Evolutionary conservation across 306 rosid genomes (phyloP).

Genomic region (Begonia peltatifolia): DNA sequence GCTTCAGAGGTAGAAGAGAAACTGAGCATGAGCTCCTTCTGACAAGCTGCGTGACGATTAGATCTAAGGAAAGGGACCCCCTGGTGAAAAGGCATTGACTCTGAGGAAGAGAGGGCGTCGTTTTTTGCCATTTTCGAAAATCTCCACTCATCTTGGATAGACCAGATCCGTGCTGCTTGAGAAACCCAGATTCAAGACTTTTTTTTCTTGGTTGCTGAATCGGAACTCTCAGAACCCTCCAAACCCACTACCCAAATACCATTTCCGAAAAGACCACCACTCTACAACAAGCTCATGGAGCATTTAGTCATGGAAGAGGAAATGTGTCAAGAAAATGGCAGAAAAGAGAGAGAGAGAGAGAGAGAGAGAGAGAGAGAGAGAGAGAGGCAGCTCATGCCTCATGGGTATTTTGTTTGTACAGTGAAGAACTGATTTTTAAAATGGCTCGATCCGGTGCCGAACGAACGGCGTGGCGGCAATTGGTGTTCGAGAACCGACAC

Average conservation of each 20-base stretch:
- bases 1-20: slow-evolving; percentile 31
- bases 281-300: slow-evolving; percentile 14
- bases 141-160: slow-evolving; percentile 23
- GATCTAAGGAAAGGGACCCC: slow-evolving; percentile 30
- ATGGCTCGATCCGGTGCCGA: too few relatives aligned
- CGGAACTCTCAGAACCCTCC: slow-evolving; percentile 15
- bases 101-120: slow-evolving; percentile 8
- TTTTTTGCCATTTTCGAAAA: slow-evolving; percentile 21
- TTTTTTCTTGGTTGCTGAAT: slow-evolving; percentile 11
- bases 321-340: neutral
- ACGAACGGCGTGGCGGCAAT: too few relatives aligned
- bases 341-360: too few relatives aligned
- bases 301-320: slow-evolving; percentile 22
- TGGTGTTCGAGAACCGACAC: too few relatives aligned
- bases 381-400: too few relatives aligned
- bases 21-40: slow-evolving; percentile 40
- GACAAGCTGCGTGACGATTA: slow-evolving; percentile 12
- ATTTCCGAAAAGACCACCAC: slow-evolving; percentile 21
- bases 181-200: slow-evolving; percentile 29
- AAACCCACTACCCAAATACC: slow-evolving; percentile 31
- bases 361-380: too few relatives aligned
- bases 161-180: slow-evolving; percentile 24
- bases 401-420: neutral
- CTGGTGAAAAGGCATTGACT: slow-evolving; percentile 28
- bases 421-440: neutral